Evolutionary conservation across 805 yeast genomes (phyloP).

Genomic region (Candida arabinofermentans): DNA sequence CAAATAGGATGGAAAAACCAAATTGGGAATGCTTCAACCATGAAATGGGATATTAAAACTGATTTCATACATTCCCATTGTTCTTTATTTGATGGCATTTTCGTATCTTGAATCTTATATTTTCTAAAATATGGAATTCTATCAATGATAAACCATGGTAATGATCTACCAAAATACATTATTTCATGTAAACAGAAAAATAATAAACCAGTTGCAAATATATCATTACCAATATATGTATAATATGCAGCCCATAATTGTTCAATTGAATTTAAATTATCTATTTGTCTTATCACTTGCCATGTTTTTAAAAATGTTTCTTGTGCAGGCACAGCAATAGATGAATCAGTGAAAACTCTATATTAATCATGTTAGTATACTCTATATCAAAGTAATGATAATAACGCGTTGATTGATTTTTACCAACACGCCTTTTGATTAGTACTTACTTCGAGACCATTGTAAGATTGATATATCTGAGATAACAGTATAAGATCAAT

Average conservation of each 20-base stretch:
- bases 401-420: no score
- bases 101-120: constrained; percentile 86
- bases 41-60: constrained; percentile 79
- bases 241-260: constrained; percentile 88
- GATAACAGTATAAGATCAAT: no score
- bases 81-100: constrained; percentile 73
- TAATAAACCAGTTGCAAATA: constrained; percentile 86
- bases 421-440: no score
- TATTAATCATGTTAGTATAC: no score
- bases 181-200: constrained; percentile 81
- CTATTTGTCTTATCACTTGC: constrained; percentile 23
- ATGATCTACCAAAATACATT: constrained; percentile 85
- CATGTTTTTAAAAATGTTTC: constrained; percentile 24
- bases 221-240: constrained; percentile 78
- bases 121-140: constrained; percentile 77
- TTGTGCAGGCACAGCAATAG: constrained; percentile 19
- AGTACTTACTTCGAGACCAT: no score
- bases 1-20: constrained; percentile 97
- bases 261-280: constrained; percentile 49
- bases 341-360: constrained; percentile 26
- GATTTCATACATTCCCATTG: constrained; percentile 90
- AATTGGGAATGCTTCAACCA: constrained; percentile 93
- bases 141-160: constrained; percentile 92
- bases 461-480: no score
- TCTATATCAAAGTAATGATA: no score